Evolutionary conservation across 2,329 filamentous ascomycete genomes (phyloP), one percentile per base, ranked within the genome.

Genomic region (Colletotrichum navitas): DNA sequence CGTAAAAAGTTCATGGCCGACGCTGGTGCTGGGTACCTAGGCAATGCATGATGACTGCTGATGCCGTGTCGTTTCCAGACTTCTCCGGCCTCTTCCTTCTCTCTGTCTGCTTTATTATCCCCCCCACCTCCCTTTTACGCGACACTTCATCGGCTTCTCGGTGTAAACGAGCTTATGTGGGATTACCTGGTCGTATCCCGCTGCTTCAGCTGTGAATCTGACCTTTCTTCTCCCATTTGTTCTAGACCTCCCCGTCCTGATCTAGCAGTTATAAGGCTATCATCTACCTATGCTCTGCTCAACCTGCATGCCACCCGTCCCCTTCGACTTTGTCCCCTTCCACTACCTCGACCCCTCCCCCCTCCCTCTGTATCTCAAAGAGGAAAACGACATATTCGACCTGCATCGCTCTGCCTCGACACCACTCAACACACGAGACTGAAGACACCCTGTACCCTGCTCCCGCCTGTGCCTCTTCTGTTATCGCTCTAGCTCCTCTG

Each of bases 201-300:
- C 26, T 45, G 24, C 39, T 43, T 5, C 10, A 3, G 43, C 21
- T 54, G 5, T 26, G 21, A n/a, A 39, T 45, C 21, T 29, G 21
- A 5, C 36, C n/a, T 32, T 59, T 47, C 39, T 34, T 32, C 39
- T 47, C 32, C 39, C 14, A 26, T 36, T 55, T 39, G 7, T 29
- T 55, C 32, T 61, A 26, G 39, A 56, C 66, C 47, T 72, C n/a
- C 60, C 61, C 61, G 45, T 65, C 55, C 47, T 62, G 70, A 61
- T 71, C 61, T 72, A 72, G 54, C 64, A 61, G 52, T 71, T 71
- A 70, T 62, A 71, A 72, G 70, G 61, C 55, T 21, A 66, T 32
- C 60, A 41, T 55, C 66, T 47, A 41, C 49, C 66, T 47, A 56
- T 58, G 63, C 58, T 43, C 58, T 58, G 63, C 58, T 43, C 58